These are phyloP conservation scores for Claviceps sp. DNA, from an alignment of 2,329 filamentous ascomycete species.

Conservation along the genomic window DNA sequence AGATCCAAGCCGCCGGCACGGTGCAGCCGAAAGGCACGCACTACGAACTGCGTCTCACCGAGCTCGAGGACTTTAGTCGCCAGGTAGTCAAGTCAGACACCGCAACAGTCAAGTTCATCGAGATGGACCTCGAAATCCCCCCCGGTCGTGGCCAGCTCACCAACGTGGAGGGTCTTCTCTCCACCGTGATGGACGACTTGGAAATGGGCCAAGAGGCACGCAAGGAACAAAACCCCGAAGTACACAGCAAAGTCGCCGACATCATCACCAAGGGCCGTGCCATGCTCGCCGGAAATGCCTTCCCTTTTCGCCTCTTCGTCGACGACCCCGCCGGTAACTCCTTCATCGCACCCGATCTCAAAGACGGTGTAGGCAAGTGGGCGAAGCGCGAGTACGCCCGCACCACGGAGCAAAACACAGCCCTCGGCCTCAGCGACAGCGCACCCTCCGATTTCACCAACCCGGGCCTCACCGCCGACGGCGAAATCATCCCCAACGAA, in stretches of 20 bases:
- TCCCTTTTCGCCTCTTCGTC: conserved; percentile 78
- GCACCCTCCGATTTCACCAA: conserved; percentile 38
- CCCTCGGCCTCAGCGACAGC: conserved; percentile 61
- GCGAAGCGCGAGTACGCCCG: conserved; percentile 72
- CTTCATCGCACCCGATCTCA: conserved; percentile 81
- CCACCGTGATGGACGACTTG: conserved; percentile 66
- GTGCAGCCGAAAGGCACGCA: conserved; percentile 81
- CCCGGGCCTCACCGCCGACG: conserved; percentile 38
- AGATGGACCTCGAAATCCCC: conserved; percentile 87
- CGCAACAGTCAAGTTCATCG: conserved; percentile 74
- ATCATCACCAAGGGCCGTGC: conserved; percentile 61
- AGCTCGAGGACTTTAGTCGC: conserved; percentile 60
- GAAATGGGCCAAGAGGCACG: conserved; percentile 70
- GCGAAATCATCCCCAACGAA: conserved; percentile 83
- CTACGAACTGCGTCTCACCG: conserved; percentile 70
- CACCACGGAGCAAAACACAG: conserved; percentile 73
- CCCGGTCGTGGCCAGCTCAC: conserved; percentile 81
- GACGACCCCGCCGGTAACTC: conserved; percentile 94
- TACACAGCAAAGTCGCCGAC: conserved; percentile 63
- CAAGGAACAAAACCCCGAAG: conserved; percentile 63
- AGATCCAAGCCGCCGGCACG: conserved; percentile 82
- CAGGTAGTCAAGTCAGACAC: conserved; percentile 89
- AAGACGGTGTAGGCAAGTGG: conserved; percentile 75
- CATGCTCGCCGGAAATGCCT: conserved; percentile 64
- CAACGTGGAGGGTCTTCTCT: conserved; percentile 81